Conservation (phyloP, 805 yeast genomes). For the Ogataea haglerorum region DNA sequence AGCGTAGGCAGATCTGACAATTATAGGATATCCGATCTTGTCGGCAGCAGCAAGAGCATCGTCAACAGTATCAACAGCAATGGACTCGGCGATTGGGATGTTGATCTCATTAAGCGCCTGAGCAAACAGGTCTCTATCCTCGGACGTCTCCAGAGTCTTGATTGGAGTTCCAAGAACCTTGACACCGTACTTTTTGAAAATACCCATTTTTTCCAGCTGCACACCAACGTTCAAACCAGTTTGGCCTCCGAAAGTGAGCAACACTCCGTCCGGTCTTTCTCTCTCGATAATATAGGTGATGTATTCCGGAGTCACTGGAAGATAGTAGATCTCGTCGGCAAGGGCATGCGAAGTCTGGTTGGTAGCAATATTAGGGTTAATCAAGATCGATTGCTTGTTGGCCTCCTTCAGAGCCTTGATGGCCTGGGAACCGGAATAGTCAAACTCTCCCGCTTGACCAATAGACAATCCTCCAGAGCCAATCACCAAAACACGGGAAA, state of each 20-base stretch:
- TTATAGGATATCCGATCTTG: conserved; percentile 89
- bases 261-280: conserved; percentile 94
- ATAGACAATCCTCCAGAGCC: conserved; percentile 98
- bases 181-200: conserved; percentile 83
- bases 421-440: conserved; percentile 96
- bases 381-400: conserved; percentile 75
- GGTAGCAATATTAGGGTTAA: conserved; percentile 95
- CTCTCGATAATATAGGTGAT: conserved; percentile 92
- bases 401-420: conserved; percentile 94
- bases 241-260: conserved; percentile 97
- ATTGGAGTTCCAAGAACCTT: conserved; percentile 98
- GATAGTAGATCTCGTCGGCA: conserved; percentile 92
- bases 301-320: conserved; percentile 97
- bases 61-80: conserved; percentile 91
- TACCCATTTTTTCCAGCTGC: conserved; percentile 90
- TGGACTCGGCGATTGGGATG: conserved; percentile 95
- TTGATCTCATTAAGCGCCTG: conserved; percentile 92
- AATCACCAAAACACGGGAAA: conserved; percentile 80
- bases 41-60: conserved; percentile 95
- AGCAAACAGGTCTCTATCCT: conserved; percentile 95
- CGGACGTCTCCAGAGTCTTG: conserved; percentile 91
- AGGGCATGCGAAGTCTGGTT: conserved; percentile 93
- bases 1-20: conserved; percentile 96
- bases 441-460: conserved; percentile 99
- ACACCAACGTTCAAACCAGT: conserved; percentile 97